Evolutionary conservation across 805 yeast genomes (phyloP).

Genomic region (Metschnikowia chrysomelidarum): DNA sequence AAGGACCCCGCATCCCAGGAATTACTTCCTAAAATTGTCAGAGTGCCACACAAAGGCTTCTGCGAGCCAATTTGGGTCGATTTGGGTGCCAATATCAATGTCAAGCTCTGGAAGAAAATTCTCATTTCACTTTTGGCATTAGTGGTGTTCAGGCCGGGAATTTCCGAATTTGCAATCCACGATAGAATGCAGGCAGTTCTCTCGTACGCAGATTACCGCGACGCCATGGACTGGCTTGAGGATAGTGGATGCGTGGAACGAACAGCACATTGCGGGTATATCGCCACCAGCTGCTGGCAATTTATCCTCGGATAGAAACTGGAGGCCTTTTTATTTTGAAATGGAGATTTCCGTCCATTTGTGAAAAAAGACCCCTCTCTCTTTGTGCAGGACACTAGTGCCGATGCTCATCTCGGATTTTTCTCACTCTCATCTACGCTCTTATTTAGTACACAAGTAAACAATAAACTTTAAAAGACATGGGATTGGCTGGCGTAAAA

Average conservation of each 20-base stretch:
- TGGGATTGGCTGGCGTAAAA: constrained; percentile 83
- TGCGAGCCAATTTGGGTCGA: constrained; percentile 75
- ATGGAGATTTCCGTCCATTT: too few relatives aligned
- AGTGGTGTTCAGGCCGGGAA: constrained; percentile 38
- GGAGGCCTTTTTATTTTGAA: too few relatives aligned
- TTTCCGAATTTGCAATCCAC: constrained; percentile 23
- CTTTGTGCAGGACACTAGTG: constrained; percentile 12
- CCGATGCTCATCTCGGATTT: constrained; percentile 6
- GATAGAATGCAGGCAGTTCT: constrained; percentile 30
- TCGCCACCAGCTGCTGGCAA: constrained; percentile 49
- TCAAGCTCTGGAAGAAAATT: constrained; percentile 57
- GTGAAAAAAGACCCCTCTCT: too few relatives aligned
- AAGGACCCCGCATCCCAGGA: constrained; percentile 7
- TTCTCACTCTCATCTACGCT: neutral
- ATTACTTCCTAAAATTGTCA: constrained; percentile 19
- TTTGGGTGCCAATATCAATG: constrained; percentile 57
- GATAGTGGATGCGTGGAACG: constrained; percentile 34
- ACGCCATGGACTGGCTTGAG: constrained; percentile 40
- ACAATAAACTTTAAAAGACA: constrained; percentile 29
- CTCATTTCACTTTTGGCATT: constrained; percentile 43
- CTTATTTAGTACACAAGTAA: neutral
- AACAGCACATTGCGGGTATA: constrained; percentile 39
- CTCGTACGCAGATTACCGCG: constrained; percentile 26
- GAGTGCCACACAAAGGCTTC: constrained; percentile 59
- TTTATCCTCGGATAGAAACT: constrained; percentile 31